A percentile compares a stretch with the other conserved stretches of the same genome.
These are phyloP conservation scores for Prunus padus DNA, from an alignment of 306 rosid species.

Conservation along the genomic window DNA sequence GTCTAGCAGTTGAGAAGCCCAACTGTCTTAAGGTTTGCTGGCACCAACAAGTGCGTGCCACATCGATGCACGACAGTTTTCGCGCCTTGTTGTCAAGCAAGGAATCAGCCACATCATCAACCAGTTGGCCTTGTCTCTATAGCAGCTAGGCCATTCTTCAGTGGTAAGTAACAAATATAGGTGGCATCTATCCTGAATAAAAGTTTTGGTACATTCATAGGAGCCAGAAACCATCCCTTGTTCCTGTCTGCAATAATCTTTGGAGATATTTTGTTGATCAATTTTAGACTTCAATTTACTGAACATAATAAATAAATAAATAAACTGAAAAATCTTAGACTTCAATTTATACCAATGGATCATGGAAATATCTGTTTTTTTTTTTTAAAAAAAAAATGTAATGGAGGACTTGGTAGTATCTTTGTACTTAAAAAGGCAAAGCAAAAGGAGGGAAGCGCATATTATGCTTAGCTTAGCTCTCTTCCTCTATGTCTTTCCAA, in stretches of 20 bases:
- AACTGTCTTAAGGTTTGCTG: no score
- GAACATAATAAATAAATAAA: no score
- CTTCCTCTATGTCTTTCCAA: conserved; percentile 2
- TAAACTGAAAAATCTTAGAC: background rate
- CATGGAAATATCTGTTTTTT: background rate
- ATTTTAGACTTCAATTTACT: background rate
- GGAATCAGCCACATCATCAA: background rate
- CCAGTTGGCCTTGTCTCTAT: background rate
- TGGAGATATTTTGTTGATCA: background rate
- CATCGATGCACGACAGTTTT: background rate
- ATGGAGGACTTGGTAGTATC: conserved; percentile 5
- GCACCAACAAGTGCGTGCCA: background rate
- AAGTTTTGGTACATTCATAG: background rate
- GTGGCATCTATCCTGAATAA: conserved; percentile 6
- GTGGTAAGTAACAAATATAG: background rate
- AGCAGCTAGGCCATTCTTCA: background rate
- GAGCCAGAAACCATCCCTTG: conserved; percentile 13
- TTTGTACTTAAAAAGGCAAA: conserved; percentile 16
- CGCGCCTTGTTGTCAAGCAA: background rate
- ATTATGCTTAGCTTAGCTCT: background rate
- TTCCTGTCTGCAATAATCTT: background rate
- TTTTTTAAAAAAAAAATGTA: no score
- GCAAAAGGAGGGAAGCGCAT: conserved; percentile 8
- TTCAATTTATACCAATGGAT: conserved; percentile 17
- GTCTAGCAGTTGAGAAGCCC: no score